These are phyloP conservation scores for Zea mays DNA, from an alignment of 176 grass and related monocot species.

Conservation along the genomic window Zm-B73-REFERENCE-NAM-5.0 NC_050105.1:17687501-17688000, in stretches of 20 bases:
- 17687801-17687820: neutral
- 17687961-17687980: neutral
- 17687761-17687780: neutral
- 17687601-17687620: neutral
- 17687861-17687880: neutral
- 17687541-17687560: neutral
- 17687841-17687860: neutral
- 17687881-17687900: neutral
- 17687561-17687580: neutral
- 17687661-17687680: neutral
- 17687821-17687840: neutral
- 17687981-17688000: neutral
- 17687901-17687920: neutral
- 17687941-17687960: no score
- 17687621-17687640: constrained; percentile 7
- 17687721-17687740: neutral
- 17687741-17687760: neutral
- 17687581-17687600: neutral
- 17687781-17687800: neutral
- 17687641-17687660: neutral
- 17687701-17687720: constrained; percentile 2
- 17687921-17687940: neutral
- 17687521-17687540: neutral
- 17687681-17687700: constrained; percentile 3
- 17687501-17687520: neutral